Percentiles rank a stretch among this genome's conserved stretches.
Conservation (phyloP, 192 early-diverging fungal genomes). For the Pilobolus umbonatus region DNA sequence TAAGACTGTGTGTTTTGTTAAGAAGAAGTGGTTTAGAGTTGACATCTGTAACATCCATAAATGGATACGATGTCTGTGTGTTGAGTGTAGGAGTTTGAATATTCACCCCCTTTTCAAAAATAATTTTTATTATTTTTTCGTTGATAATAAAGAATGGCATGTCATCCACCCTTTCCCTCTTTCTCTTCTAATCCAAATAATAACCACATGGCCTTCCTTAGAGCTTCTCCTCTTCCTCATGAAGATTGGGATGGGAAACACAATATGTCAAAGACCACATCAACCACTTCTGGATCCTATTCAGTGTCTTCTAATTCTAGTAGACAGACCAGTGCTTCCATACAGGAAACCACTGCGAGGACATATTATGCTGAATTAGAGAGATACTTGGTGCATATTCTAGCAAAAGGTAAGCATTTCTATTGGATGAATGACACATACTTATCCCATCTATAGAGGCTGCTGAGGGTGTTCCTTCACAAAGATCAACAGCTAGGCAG, state of each 20-base stretch:
- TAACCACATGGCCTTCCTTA: constrained; percentile 7
- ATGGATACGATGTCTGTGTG: too few relatives aligned
- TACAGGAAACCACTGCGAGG: constrained; percentile 9
- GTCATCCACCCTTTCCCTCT: not conserved
- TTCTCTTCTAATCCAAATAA: not conserved
- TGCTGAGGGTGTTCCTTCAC: constrained; percentile 20
- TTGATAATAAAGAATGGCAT: too few relatives aligned
- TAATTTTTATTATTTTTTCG: not conserved
- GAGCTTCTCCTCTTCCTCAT: constrained; percentile 1
- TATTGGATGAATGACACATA: not conserved
- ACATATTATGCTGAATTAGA: constrained; percentile 28
- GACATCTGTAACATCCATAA: too few relatives aligned
- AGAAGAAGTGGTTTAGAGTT: too few relatives aligned
- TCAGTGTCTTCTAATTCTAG: constrained; percentile 2
- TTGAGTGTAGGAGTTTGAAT: too few relatives aligned
- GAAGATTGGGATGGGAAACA: constrained; percentile 1
- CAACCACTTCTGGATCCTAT: not conserved
- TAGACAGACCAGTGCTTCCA: constrained; percentile 7
- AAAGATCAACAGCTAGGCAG: constrained; percentile 52
- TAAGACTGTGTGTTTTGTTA: too few relatives aligned
- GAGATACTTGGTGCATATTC: constrained; percentile 16
- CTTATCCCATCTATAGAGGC: constrained; percentile 26
- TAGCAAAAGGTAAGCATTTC: constrained; percentile 29
- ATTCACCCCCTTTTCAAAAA: not conserved
- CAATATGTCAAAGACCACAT: constrained; percentile 3